Conservation (phyloP, 106 monocot genomes). For the Allium fistulosum region DNA sequence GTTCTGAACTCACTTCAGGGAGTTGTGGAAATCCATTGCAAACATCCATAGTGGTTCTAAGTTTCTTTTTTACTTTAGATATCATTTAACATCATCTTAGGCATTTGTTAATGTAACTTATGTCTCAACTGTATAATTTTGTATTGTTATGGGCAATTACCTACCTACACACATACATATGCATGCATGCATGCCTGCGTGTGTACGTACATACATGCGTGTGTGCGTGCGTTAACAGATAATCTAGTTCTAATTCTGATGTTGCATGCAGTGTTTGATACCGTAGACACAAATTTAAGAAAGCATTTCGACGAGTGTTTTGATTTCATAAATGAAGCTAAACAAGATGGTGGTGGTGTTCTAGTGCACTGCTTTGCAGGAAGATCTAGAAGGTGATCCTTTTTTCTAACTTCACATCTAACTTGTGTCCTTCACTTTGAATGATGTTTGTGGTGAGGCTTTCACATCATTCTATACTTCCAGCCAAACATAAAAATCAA, state of each 20-base stretch:
- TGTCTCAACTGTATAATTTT: no score
- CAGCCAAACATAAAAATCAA: no score
- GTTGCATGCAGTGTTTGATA: constrained; percentile 60
- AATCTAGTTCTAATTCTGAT: background rate
- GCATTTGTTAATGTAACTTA: background rate
- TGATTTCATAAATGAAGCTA: constrained; percentile 77
- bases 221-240: background rate
- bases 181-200: no score
- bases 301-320: constrained; percentile 80
- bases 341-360: constrained; percentile 41
- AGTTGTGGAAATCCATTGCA: no score
- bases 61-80: background rate
- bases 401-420: background rate
- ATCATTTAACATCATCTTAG: background rate
- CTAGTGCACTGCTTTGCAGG: constrained; percentile 98
- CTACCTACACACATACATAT: no score
- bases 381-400: constrained; percentile 77
- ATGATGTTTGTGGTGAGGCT: no score
- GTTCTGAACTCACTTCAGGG: no score
- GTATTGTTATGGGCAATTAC: no score
- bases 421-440: no score
- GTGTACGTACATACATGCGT: no score
- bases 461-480: no score
- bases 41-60: no score
- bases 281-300: constrained; percentile 36